Base-by-base conservation (phyloP, 345 rosid genomes). In the Brassica rapa region DNA sequence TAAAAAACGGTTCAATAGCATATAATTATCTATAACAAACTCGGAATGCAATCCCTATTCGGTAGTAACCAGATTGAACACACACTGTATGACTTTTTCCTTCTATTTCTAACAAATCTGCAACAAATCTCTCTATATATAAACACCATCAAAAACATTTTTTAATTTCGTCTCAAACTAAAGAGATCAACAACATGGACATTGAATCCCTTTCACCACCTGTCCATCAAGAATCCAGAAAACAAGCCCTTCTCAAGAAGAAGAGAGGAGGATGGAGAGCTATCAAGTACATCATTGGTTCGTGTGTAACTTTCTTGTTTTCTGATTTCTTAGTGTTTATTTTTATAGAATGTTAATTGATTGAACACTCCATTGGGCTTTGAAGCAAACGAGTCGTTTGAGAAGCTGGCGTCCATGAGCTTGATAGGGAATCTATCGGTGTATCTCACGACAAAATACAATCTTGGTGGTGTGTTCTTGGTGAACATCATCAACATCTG, bases 371-470 rank as follows among this genome's bases (percentile, higher is more conserved):
- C 3, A 5, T 68, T 27, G 9, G 55, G 14, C 6, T 46, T 29
- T 75, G 71, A 74, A 86, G 93, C 87, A 74, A 92, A 92, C 32
- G 88, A 92, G 71, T 83, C 93, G 0, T 88, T 92, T 55, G 97
- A 90, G 87, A 92, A 89, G 80, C 72, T 87, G 74, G 94, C 97
- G 11, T 90, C 92, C 0, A 86, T 90, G 91, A 82, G 93, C 65
- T 73, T 90, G 76, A 80, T 90, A 27, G 84, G 86, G 37, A 86
- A 88, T 72, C 43, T 90, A 55, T 74, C 85, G 24, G 83, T 91
- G 55, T 88, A 87, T 80, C 82, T 92, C 73, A 80, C 81, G 24
- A 80, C 25, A 2, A 78, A 82, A 53, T 92, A 88, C 84, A 84
- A 87, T 77, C 76, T 90, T 76, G 89, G 84, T 37, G 91, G 93